Base-by-base conservation (phyloP, 768 basidiomycete genomes). In the Amanita fuliginea region DNA sequence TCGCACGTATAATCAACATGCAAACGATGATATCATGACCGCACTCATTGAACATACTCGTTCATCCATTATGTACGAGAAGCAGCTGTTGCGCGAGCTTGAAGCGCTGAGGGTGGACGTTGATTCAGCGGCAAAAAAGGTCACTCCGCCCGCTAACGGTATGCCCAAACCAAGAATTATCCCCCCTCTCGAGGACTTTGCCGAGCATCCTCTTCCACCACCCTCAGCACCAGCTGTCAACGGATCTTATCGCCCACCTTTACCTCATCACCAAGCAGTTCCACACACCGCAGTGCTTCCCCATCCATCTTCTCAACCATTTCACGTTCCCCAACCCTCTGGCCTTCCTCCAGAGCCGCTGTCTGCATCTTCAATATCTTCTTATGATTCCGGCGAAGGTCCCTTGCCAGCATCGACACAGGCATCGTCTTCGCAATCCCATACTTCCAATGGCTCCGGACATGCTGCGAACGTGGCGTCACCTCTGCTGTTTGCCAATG, bases 41-140 rank as follows among this genome's bases (percentile, higher is more conserved):
- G 87, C 93, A 0, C 69, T 98, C 47, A 80, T 98, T 41, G 92
- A 97, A 63, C 92, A 98, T 64, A 89, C 89, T 14, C 83, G 94
- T 19, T 86, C 92, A 14, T 83, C 84, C 22, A 80, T 98, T 57
- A 80, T 93, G 73, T 96, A 92, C 60, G 94, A 98, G 62, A 78
- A 83, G 54, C 91, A 94, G 60, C 70, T 87, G 13, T 70, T 97
- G 47, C 78, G 83, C 43, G 95, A 98, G 62, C 70, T 96, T 18
- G 94, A 97, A 62, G 76, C 86, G 18, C 76, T 97, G 28, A 74
- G 80, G 48, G 76, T 74, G 1, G 94, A 96, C 60, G 71, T 98
- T 46, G 71, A 65, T 56, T 76, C 73, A 54, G 84, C 86, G 4
- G 76, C 77, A 37, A 75, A 81, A 57, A 83, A 82, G 60, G 70